Percentiles rank a stretch among this genome's conserved stretches.
phyloP scores from a whole-genome alignment of 371 early-diverging fungal species.

The Rhizopus sp. region DNA sequence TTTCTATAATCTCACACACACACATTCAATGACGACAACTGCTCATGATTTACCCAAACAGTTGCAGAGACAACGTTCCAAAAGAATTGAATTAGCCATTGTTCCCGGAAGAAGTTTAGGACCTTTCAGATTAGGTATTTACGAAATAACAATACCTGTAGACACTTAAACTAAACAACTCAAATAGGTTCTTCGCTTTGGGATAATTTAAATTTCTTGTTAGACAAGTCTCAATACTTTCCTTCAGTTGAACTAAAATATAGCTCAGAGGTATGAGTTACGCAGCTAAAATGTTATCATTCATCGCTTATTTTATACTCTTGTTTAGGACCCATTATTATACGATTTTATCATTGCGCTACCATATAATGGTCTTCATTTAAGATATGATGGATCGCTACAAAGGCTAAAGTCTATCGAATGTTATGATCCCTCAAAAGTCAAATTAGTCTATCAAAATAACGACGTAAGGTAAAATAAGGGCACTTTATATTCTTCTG shows the following conservation, averaged over 20 bases:
- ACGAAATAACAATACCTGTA: background rate
- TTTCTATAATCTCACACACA: conserved; percentile 7
- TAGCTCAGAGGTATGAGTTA: conserved; percentile 55
- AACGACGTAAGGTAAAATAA: conserved; percentile 62
- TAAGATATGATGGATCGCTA: conserved; percentile 63
- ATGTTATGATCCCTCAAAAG: conserved; percentile 62
- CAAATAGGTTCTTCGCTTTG: conserved; percentile 56
- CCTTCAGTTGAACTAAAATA: conserved; percentile 72
- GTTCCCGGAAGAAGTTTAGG: conserved; percentile 59
- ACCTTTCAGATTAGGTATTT: conserved; percentile 57
- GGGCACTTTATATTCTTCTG: background rate
- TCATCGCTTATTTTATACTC: conserved; percentile 1
- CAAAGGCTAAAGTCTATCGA: conserved; percentile 69
- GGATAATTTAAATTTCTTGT: conserved; percentile 53
- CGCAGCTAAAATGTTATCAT: background rate
- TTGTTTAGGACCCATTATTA: conserved; percentile 54
- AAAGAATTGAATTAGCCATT: conserved; percentile 57
- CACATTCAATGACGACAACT: background rate
- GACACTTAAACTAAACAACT: background rate
- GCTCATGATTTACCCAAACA: conserved; percentile 5
- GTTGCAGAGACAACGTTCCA: conserved; percentile 25
- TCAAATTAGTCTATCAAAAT: conserved; percentile 64
- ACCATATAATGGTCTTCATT: conserved; percentile 60
- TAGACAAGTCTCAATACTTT: conserved; percentile 53
- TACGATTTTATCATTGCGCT: conserved; percentile 65